Conservation (phyloP, 805 yeast genomes). For the Sugiyamaella marilandica region DNA sequence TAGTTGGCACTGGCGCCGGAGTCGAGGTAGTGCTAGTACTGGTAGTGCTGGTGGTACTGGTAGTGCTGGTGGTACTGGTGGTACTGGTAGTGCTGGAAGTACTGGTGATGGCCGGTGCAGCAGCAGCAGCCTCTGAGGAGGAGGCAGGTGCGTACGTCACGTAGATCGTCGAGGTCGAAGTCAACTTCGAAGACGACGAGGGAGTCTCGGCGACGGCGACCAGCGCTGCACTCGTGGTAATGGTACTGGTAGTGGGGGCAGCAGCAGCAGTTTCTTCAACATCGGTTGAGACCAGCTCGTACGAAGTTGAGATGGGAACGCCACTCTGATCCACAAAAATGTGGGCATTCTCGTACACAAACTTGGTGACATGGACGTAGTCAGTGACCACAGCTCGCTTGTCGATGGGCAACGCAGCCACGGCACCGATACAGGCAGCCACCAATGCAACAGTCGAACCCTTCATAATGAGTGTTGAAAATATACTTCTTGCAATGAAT, state of each 20-base stretch:
- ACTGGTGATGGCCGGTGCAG: slow-evolving; percentile 14
- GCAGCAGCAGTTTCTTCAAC: slow-evolving; percentile 13
- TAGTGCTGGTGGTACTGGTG: slow-evolving; percentile 11
- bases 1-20: slow-evolving; percentile 4
- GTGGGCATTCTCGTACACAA: slow-evolving; percentile 23
- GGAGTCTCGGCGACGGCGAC: neutral
- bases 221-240: neutral
- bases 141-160: slow-evolving; percentile 10
- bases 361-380: slow-evolving; percentile 20
- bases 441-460: slow-evolving; percentile 8
- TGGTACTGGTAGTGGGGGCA: neutral
- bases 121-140: slow-evolving; percentile 15
- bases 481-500: neutral
- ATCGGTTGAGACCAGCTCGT: slow-evolving; percentile 21
- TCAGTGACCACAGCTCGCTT: slow-evolving; percentile 21
- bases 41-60: slow-evolving; percentile 11
- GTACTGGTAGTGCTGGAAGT: slow-evolving; percentile 7
- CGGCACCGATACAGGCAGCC: slow-evolving; percentile 10
- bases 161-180: slow-evolving; percentile 9
- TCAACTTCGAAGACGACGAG: slow-evolving; percentile 6
- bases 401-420: slow-evolving; percentile 13
- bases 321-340: slow-evolving; percentile 27
- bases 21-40: slow-evolving; percentile 4
- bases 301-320: slow-evolving; percentile 20
- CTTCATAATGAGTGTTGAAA: slow-evolving; percentile 15